Percentiles rank a stretch among this genome's conserved stretches.
Conservation (phyloP, 2,329 filamentous ascomycete species). For the Hypomyces perniciosus region DNA sequence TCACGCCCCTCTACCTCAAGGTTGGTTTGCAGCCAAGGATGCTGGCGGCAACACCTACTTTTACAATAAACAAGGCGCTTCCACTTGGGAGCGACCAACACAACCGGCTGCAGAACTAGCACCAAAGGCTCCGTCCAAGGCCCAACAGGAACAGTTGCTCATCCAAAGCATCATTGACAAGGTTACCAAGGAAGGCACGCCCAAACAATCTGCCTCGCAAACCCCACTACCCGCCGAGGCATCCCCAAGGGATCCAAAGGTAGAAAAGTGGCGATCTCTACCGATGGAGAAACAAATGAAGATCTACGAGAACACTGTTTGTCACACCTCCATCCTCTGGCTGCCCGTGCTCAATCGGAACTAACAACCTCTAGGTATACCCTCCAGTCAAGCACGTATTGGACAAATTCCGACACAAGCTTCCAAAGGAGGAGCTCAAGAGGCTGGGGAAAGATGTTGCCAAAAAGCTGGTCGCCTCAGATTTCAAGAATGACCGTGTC, state of each 20-base stretch:
- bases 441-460: conserved; percentile 61
- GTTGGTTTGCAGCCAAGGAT: conserved; percentile 77
- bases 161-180: conserved; percentile 82
- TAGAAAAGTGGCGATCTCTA: conserved; percentile 65
- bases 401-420: conserved; percentile 79
- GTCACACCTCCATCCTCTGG: conserved; percentile 27
- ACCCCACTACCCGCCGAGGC: conserved; percentile 58
- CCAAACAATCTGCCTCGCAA: conserved; percentile 49
- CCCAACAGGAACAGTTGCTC: conserved; percentile 58
- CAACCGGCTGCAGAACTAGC: conserved; percentile 59
- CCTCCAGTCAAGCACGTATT: conserved; percentile 80
- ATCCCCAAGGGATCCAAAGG: conserved; percentile 51
- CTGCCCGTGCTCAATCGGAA: background rate
- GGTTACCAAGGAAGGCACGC: conserved; percentile 62
- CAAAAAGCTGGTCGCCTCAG: conserved; percentile 85
- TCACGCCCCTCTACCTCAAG: conserved; percentile 60
- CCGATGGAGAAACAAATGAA: conserved; percentile 86
- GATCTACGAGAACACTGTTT: conserved; percentile 87
- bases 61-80: conserved; percentile 71
- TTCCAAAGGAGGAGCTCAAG: conserved; percentile 72
- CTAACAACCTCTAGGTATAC: conserved; percentile 48
- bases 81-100: conserved; percentile 77
- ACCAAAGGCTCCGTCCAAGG: conserved; percentile 59
- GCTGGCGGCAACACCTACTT: conserved; percentile 72
- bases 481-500: conserved; percentile 87